A percentile compares a stretch with the other conserved stretches of the same genome.
phyloP scores from a whole-genome alignment of 805 yeast genomes.

The Wickerhamiella occidentalis region DNA sequence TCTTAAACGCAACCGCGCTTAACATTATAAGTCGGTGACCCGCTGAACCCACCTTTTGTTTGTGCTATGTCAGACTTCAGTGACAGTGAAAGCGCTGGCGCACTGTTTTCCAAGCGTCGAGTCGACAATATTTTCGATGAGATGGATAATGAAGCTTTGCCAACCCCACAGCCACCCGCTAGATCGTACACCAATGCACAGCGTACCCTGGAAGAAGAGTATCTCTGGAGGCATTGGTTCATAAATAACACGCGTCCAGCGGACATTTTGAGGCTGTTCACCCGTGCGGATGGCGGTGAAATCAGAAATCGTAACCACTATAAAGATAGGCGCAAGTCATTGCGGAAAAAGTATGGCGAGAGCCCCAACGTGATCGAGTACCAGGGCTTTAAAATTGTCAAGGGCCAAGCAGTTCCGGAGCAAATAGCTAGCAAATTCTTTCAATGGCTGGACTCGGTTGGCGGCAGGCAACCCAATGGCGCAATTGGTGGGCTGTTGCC shows the following conservation, averaged over 20 bases:
- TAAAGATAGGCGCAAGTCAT: constrained; percentile 1
- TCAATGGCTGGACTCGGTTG: background rate
- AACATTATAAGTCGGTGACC: too few relatives aligned
- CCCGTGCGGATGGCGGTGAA: background rate
- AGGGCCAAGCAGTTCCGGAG: constrained; percentile 2
- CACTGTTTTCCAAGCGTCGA: background rate
- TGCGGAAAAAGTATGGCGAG: background rate
- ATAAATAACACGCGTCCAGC: background rate
- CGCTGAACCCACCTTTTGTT: too few relatives aligned
- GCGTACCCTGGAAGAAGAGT: background rate
- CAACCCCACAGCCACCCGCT: background rate
- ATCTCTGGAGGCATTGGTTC: constrained; percentile 1
- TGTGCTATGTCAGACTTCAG: background rate
- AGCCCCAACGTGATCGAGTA: background rate
- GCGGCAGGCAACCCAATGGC: background rate
- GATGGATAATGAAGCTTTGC: background rate
- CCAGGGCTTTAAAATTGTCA: background rate
- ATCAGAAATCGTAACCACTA: background rate
- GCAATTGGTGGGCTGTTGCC: constrained; percentile 5
- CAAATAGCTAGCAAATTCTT: background rate
- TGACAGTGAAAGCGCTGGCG: background rate
- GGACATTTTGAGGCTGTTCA: background rate
- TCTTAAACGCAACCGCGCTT: too few relatives aligned
- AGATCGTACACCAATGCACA: background rate
- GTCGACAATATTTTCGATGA: background rate